Evolutionary conservation across 2,329 filamentous ascomycete genomes (phyloP), one percentile per base, ranked within the genome.

Genomic region (Aspergillus ruber): DNA sequence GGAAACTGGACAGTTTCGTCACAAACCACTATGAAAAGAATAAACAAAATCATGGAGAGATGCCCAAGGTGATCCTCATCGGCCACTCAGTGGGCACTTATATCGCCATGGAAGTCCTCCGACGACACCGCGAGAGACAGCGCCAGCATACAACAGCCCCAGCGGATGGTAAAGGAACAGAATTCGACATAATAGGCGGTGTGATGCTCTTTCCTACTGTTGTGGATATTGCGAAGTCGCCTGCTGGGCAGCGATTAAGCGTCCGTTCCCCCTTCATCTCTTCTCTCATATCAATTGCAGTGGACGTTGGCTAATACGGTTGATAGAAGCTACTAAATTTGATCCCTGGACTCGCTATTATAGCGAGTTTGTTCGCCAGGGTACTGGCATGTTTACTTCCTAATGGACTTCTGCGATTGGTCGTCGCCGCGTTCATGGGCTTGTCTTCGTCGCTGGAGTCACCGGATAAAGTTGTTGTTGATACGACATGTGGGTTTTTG

Each of bases 21-120:
- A 29, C 43, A 1, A 27, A 42, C 1, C 40, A 17, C 46, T 21
- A 43, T 6, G 20, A 15, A 13, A 12, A 12, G n/a, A 43, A 41
- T 35, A 4, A 32, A 0, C 3, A 44, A 6, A 12, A 33, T 6
- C 6, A 20, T 9, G 33, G 35, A 13, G 29, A 25, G 42, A 47
- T 42, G 40, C 55, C 64, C 4, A 68, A 69, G 43, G 78, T 89
- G 15, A 74, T 88, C 6, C 68, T 90, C 13, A 78, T 86, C 43
- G 86, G 85, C 3, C 86, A 90, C 65, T 88, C 85, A 0, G 83
- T 90, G 1, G 86, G 86, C 20, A 73, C 81, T 8, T 90, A 86
- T 62, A 84, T 90, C 17, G 71, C 78, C 2, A 78, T 89, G 53
- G 85, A 90, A 62, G 68, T 86, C 25, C 78, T 87, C 42, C 73